Percentiles rank a stretch among this genome's conserved stretches.
Evolutionary conservation across 805 yeast species (phyloP).

Genomic region (Wickerhamiella australiensis): DNA sequence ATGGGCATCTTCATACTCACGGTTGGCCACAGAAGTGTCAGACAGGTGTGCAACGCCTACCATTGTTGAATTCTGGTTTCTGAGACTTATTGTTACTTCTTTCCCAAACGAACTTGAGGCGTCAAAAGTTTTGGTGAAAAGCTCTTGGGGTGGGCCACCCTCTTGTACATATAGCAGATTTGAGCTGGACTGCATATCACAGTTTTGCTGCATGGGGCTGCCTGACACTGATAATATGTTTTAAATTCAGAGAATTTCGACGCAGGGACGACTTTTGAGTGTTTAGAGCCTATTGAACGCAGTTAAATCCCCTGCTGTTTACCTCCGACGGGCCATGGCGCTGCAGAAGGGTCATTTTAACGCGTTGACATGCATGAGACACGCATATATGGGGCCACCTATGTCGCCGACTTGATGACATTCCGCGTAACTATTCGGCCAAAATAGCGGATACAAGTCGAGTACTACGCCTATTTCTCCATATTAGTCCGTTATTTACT

Average conservation of each 20-base stretch:
- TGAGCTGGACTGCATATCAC: not conserved
- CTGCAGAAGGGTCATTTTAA: not conserved
- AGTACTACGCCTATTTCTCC: not conserved
- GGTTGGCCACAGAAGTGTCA: not conserved
- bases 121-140: not conserved
- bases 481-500: not conserved
- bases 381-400: not conserved
- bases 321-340: not conserved
- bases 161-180: not conserved
- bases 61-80: not conserved
- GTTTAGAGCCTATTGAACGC: not conserved
- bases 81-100: not conserved
- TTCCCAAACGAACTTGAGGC: not conserved
- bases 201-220: not conserved
- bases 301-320: not conserved
- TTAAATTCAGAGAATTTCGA: not conserved
- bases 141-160: not conserved
- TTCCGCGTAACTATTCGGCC: not conserved
- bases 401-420: not conserved
- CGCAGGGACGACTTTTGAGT: not conserved
- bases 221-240: not conserved
- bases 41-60: constrained; percentile 5
- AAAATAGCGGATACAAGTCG: not conserved
- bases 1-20: not conserved
- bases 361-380: not conserved